Base-by-base conservation (phyloP, 139 green algal genomes). In the Desmodesmus armatus region DNA sequence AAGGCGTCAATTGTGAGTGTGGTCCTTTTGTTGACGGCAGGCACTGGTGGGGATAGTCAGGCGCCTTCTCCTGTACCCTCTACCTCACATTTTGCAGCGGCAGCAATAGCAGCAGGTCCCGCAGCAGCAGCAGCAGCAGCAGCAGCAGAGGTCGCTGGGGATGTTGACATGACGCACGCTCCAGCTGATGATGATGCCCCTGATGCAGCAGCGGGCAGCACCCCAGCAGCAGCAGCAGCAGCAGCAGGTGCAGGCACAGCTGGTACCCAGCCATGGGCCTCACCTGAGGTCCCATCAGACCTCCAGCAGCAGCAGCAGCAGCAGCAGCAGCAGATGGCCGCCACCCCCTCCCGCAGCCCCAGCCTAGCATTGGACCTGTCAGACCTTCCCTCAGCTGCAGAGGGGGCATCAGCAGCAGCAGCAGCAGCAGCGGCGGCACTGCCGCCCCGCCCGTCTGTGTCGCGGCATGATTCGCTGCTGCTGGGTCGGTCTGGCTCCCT, bases 191-290 rank as follows among this genome's bases (percentile, higher is more conserved):
- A 33, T 23, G 51, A 33, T 33, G 69, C 74, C 33, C 74, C 74
- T 6, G 69, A 70, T 51, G 74, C 74, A 69, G 73, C 73, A 65
- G 51, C 74, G n/a, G 49, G 33, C 49, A 67, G 19, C 43, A 19
- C 72, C 0, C 43, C 13, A 27, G 49, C 43, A 39, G 15, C 51
- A 35, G 75, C 51, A 53, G n/a, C 76, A 82, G 76, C 25, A 33
- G n/a, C 23, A 51, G 75, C 51, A 70, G 75, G 35, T n/a, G 53
- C 76, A 37, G 37, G 23, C 13, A 37, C 76, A 71, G 75, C 75
- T 33, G 74, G 3, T 9, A 31, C 49, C 15, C 73, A 69, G 49
- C 35, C 21, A 25, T 37, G 19, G 39, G 25, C 37, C 15, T n/a
- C 15, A 23, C 67, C 67, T 31, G 63, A 72, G 5, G 40, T 43